These are phyloP conservation scores for Rhizoctonia solani DNA, from an alignment of 1,284 basidiomycete genomes.

Conservation along the genomic window DNA sequence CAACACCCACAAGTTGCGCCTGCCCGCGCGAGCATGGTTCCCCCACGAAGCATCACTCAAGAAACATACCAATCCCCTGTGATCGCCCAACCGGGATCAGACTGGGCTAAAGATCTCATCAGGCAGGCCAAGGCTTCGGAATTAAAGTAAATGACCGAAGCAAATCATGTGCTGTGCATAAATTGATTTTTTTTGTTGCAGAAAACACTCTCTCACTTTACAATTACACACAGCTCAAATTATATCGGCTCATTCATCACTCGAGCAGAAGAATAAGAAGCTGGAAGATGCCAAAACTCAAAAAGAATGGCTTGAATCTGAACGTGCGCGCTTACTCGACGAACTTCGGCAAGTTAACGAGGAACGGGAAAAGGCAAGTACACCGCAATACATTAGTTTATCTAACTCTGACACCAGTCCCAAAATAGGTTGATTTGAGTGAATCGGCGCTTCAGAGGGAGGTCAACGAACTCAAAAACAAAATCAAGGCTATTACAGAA, in stretches of 20 bases:
- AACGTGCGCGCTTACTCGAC: constrained; percentile 64
- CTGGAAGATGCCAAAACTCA: constrained; percentile 79
- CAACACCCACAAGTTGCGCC: constrained; percentile 24
- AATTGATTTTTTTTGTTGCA: constrained; percentile 43
- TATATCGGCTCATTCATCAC: constrained; percentile 71
- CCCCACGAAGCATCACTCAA: constrained; percentile 45
- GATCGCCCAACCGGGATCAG: constrained; percentile 62
- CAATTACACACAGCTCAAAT: constrained; percentile 85
- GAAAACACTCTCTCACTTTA: constrained; percentile 77
- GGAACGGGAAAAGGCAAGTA: constrained; percentile 76
- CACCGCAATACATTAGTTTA: constrained; percentile 30
- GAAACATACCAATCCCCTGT: constrained; percentile 50
- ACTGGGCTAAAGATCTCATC: constrained; percentile 81
- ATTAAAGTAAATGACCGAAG: constrained; percentile 61
- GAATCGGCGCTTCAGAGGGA: constrained; percentile 63
- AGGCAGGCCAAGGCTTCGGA: constrained; percentile 81
- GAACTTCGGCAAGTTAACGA: constrained; percentile 73
- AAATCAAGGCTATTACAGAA: constrained; percentile 67
- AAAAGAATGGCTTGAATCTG: constrained; percentile 66
- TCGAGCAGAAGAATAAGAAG: constrained; percentile 72
- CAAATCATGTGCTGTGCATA: background rate
- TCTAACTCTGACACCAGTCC: constrained; percentile 1
- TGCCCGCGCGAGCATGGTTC: constrained; percentile 13
- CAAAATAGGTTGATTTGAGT: constrained; percentile 55
- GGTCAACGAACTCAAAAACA: constrained; percentile 62